Conservation (phyloP, 225 moss, liverwort and hornwort genomes). For the Polytrichum formosum region DNA sequence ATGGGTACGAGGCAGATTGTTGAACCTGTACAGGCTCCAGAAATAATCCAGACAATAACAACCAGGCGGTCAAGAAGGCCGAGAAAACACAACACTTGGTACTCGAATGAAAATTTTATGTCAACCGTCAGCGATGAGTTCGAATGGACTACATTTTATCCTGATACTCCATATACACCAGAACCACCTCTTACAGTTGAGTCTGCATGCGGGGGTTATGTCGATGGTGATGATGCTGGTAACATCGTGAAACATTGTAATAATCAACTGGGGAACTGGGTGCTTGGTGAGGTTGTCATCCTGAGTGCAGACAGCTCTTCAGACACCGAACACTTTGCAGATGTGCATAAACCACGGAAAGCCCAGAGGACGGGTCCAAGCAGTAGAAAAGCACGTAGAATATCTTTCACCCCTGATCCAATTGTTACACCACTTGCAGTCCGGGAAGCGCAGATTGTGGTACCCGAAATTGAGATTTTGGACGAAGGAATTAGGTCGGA, state of each 20-base stretch:
- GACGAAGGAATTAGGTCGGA: too few relatives aligned
- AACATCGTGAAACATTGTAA: neutral
- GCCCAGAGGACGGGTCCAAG: neutral
- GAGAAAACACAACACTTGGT: constrained; percentile 6
- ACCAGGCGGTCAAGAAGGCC: neutral
- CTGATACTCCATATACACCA: neutral
- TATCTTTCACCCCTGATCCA: neutral
- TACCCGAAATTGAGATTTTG: too few relatives aligned
- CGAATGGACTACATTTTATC: neutral
- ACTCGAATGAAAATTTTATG: neutral
- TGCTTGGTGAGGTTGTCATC: neutral
- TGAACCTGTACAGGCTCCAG: neutral
- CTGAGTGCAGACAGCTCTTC: constrained; percentile 2
- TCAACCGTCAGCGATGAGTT: neutral
- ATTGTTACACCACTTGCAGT: neutral
- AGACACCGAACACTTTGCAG: neutral
- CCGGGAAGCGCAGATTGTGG: too few relatives aligned
- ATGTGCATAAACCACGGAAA: neutral
- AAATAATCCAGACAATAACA: neutral
- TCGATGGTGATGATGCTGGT: neutral
- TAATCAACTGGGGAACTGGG: neutral
- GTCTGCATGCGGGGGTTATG: neutral
- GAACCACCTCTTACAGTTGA: neutral
- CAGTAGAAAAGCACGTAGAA: neutral
- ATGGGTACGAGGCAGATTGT: neutral